Conservation (phyloP, 257 asterid species). For the Paraleonurus japonicus region DNA sequence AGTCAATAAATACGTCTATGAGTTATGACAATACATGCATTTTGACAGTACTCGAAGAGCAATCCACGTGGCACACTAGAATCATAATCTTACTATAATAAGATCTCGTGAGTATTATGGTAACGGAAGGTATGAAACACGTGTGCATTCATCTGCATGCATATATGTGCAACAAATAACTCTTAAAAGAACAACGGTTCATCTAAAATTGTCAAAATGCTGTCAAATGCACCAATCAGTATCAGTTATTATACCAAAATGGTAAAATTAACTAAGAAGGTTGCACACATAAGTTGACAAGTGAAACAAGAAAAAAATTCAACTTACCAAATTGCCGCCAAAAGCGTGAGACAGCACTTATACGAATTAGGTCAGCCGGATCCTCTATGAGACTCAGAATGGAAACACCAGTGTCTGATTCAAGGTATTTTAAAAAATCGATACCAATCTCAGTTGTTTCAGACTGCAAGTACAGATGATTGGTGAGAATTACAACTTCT, state of each 20-base stretch:
- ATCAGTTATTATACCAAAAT: too few relatives aligned
- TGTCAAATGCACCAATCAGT: not conserved
- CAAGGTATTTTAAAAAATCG: slow-evolving; percentile 22
- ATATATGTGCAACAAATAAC: not conserved
- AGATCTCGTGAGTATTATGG: not conserved
- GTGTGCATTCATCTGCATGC: not conserved
- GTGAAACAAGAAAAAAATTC: not conserved
- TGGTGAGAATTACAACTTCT: not conserved
- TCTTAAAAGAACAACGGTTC: not conserved
- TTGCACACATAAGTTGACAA: not conserved
- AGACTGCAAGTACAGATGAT: not conserved
- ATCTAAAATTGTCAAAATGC: not conserved
- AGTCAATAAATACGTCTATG: not conserved
- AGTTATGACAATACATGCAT: too few relatives aligned
- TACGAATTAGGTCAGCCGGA: slow-evolving; percentile 64
- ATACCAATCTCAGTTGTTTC: not conserved
- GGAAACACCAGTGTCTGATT: slow-evolving; percentile 39
- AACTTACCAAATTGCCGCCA: slow-evolving; percentile 77
- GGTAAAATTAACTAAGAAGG: not conserved
- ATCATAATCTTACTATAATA: not conserved
- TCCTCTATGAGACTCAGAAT: slow-evolving; percentile 58
- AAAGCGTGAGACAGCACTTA: slow-evolving; percentile 49
- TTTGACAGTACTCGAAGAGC: not conserved
- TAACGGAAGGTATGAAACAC: not conserved
- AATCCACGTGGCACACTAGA: not conserved